Base-by-base conservation (phyloP, 441 rosid species). In the Rhodomyrtus psidioides region DNA sequence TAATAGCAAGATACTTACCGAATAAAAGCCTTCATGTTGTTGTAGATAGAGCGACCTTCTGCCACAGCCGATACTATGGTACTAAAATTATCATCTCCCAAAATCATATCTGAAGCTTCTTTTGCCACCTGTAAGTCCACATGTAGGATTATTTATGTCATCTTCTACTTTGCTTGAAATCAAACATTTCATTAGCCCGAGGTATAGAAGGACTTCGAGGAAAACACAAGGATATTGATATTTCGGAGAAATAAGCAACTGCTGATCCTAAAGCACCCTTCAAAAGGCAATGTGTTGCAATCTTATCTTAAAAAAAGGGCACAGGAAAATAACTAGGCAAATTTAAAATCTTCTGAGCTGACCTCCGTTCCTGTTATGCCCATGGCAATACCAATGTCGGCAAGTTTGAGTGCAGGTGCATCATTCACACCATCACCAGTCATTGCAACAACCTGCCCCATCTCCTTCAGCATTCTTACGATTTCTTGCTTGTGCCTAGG, bases 91-190 rank as follows among this genome's bases (percentile, higher is more conserved):
- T 95, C 99, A 89, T 96, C 98, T 14, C 98, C 98, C 89, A 96
- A 89, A 91, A 96, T 94, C 99, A 96, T 96, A 88, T 96, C 99
- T 0, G 99, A 94, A 87, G 99, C 99, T 93, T 95, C 99, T 93
- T 96, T 94, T 12, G 98, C 98, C 70, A 96, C 98, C 98, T 96
- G 49, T 21, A 34, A 0, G 92, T 30, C 34, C 58, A 56, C n/a
- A 54, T 84, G 55, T 5, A 54, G 19, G 53, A 27, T 44, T 30
- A 70, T 10, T 49, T 14, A 55, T 49, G 46, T 1, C 82, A 65
- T 60, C 79, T 34, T 65, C 49, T 34, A 34, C n/a, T 65, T 65
- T 42, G 49, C 34, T 81, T 81, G 39, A 46, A 81, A 81, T 17
- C 34, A 51, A 53, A n/a, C 56, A 81, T 81, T 49, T 49, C 55